phyloP scores from a whole-genome alignment of 768 basidiomycete species.

The Coprinellus micaceus region DNA sequence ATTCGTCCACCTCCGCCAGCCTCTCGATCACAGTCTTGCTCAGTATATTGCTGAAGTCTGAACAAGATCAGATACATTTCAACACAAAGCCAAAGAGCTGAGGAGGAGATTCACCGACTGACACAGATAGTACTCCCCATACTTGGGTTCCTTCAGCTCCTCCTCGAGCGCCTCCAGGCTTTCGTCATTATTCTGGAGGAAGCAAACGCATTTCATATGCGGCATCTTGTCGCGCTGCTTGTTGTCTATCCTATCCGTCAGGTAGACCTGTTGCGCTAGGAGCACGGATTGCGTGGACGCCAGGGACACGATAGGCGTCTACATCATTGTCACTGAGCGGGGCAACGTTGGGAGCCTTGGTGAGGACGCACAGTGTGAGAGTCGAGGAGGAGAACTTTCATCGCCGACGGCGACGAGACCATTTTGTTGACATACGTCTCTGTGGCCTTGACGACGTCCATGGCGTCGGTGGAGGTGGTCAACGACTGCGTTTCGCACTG shows the following conservation, averaged over 20 bases:
- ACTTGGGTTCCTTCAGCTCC: constrained; percentile 87
- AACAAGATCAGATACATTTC: constrained; percentile 7
- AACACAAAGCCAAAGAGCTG: constrained; percentile 17
- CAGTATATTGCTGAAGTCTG: constrained; percentile 94
- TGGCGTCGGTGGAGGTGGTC: constrained; percentile 26
- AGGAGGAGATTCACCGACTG: constrained; percentile 69
- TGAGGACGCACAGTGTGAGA: constrained; percentile 73
- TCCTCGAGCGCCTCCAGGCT: constrained; percentile 79
- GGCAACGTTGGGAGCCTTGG: constrained; percentile 1
- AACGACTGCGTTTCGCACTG: neutral
- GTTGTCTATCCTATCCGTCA: constrained; percentile 98
- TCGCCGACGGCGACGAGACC: constrained; percentile 77
- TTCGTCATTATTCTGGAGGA: constrained; percentile 78
- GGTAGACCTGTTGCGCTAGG: constrained; percentile 92
- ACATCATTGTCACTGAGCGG: constrained; percentile 6
- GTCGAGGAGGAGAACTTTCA: constrained; percentile 96
- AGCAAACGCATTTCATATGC: constrained; percentile 96
- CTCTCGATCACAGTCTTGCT: constrained; percentile 89
- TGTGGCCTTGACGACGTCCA: constrained; percentile 96
- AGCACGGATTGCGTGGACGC: constrained; percentile 92
- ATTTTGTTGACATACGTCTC: constrained; percentile 91
- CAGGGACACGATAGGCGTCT: constrained; percentile 95
- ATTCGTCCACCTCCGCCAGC: constrained; percentile 90
- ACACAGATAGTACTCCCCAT: constrained; percentile 99
- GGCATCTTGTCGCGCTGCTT: constrained; percentile 85